Percentiles rank a stretch among this genome's conserved stretches.
Evolutionary conservation across 352 stramenopile species (phyloP).

Genomic region (Phytophthora foliorum): DNA sequence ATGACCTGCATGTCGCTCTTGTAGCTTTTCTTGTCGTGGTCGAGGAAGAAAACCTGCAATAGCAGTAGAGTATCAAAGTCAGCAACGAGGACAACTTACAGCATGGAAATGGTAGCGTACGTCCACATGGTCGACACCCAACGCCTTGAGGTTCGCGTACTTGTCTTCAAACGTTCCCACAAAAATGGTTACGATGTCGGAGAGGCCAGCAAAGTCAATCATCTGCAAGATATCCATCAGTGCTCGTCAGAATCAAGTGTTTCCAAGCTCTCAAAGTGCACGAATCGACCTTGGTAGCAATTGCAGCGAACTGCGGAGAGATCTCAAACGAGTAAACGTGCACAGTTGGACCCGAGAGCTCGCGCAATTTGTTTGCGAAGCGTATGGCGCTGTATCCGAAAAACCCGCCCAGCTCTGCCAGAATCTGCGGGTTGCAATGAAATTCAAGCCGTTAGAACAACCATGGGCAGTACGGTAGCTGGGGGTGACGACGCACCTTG

Average conservation of each 20-base stretch:
- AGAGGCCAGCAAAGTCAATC: conserved; percentile 41
- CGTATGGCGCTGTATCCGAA: conserved; percentile 59
- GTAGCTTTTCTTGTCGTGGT: conserved; percentile 47
- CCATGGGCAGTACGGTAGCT: neutral
- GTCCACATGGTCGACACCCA: conserved; percentile 43
- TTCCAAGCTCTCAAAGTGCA: neutral
- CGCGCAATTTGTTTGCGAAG: conserved; percentile 43
- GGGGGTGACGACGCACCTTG: neutral
- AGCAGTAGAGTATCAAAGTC: neutral
- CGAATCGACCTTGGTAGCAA: conserved; percentile 39
- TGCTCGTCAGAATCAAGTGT: neutral
- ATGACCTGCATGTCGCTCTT: conserved; percentile 44
- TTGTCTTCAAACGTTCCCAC: conserved; percentile 47
- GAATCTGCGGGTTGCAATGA: conserved; percentile 15
- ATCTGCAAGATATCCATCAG: conserved; percentile 23
- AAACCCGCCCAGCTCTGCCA: conserved; percentile 52
- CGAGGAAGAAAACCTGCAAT: conserved; percentile 53
- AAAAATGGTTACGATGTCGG: conserved; percentile 44
- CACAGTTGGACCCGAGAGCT: conserved; percentile 28
- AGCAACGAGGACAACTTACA: neutral
- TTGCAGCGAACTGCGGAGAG: conserved; percentile 42
- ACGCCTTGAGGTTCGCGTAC: conserved; percentile 34
- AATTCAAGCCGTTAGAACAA: neutral
- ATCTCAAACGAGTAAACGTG: conserved; percentile 64
- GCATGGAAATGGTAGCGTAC: conserved; percentile 20